Evolutionary conservation across 345 rosid genomes (phyloP).

Genomic region (Populus simonii): DNA sequence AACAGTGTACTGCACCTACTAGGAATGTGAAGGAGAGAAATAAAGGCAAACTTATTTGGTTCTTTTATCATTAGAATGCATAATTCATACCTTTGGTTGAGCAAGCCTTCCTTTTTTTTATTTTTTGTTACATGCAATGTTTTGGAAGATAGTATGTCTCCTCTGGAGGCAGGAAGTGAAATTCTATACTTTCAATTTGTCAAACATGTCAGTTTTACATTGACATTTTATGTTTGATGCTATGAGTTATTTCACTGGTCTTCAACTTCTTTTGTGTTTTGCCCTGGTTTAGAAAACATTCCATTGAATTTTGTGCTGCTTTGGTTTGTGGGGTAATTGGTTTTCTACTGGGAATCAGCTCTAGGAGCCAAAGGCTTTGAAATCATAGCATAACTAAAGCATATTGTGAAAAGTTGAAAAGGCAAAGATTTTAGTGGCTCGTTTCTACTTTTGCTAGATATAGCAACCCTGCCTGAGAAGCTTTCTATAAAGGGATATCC

Average conservation of each 20-base stretch:
- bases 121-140: background rate
- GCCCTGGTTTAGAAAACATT: background rate
- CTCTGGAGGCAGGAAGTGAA: background rate
- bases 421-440: background rate
- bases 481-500: background rate
- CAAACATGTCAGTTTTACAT: background rate
- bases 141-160: background rate
- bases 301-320: background rate
- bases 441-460: background rate
- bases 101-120: background rate
- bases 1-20: background rate
- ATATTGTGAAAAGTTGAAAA: conserved; percentile 3
- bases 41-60: background rate
- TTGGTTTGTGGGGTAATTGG: background rate
- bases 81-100: background rate
- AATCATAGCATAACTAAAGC: background rate
- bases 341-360: conserved; percentile 9
- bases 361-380: background rate
- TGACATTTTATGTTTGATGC: background rate
- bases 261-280: background rate
- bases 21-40: background rate
- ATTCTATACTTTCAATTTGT: background rate
- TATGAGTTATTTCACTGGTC: background rate
- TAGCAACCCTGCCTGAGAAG: conserved; percentile 12
- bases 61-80: background rate